phyloP scores from a whole-genome alignment of 306 rosid species.

The Fragaria vesca region DNA sequence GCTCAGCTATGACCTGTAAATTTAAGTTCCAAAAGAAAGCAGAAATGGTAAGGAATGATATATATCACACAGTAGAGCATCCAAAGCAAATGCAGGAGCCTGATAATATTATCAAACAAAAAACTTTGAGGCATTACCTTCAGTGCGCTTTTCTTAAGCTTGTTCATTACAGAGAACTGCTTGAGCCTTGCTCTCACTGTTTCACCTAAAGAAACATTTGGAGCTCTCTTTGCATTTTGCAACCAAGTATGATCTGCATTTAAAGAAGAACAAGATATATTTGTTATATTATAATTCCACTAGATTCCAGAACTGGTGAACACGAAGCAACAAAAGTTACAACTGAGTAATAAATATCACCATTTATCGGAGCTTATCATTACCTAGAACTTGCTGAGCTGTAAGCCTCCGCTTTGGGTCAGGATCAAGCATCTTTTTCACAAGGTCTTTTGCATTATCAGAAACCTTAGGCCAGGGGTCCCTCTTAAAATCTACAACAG shows the following conservation, averaged over 20 bases:
- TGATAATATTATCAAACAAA: slow-evolving; percentile 4
- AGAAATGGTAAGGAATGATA: neutral
- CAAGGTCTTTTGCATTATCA: slow-evolving; percentile 94
- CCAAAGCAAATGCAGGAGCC: slow-evolving; percentile 15
- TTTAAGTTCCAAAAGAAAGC: slow-evolving; percentile 20
- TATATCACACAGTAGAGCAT: slow-evolving; percentile 12
- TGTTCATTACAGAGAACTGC: slow-evolving; percentile 98
- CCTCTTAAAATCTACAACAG: slow-evolving; percentile 80
- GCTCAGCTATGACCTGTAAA: slow-evolving; percentile 90
- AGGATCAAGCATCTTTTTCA: slow-evolving; percentile 94
- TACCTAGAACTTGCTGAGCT: slow-evolving; percentile 92
- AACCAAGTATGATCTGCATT: slow-evolving; percentile 96
- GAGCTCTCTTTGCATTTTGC: slow-evolving; percentile 82
- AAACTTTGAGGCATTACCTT: slow-evolving; percentile 58
- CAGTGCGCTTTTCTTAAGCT: slow-evolving; percentile 94
- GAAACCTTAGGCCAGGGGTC: slow-evolving; percentile 99
- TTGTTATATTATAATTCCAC: slow-evolving; percentile 10
- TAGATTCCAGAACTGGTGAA: slow-evolving; percentile 11
- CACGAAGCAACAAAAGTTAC: neutral
- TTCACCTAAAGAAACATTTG: slow-evolving; percentile 94
- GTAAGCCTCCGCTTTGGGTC: slow-evolving; percentile 76
- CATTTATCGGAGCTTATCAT: slow-evolving; percentile 15
- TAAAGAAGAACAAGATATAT: slow-evolving; percentile 15
- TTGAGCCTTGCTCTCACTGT: slow-evolving; percentile 86
- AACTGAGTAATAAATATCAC: neutral